These are phyloP conservation scores for Candida taoyuanica DNA, from an alignment of 805 yeast species.

Conservation along the genomic window DNA sequence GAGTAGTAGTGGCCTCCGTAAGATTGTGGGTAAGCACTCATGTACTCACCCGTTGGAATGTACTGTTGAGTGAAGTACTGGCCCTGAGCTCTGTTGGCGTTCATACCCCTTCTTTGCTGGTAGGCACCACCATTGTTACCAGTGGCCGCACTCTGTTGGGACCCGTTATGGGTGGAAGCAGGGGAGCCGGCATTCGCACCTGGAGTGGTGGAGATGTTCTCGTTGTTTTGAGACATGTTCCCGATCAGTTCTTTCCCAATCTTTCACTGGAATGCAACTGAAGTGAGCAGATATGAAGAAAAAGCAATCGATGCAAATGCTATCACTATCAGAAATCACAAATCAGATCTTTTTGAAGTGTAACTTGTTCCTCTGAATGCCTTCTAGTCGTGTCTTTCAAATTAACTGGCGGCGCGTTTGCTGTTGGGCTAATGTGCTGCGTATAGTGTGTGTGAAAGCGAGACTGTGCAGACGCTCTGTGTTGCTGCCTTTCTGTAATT, in stretches of 20 bases:
- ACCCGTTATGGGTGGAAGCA: neutral
- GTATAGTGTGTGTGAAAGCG: neutral
- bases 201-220: constrained; percentile 2
- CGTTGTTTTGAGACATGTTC: constrained; percentile 6
- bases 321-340: no score
- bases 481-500: no score
- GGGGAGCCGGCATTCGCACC: constrained; percentile 1
- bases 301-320: no score
- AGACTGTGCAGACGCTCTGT: no score
- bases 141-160: constrained; percentile 2
- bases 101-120: constrained; percentile 14
- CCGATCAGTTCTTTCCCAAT: no score
- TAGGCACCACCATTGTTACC: neutral
- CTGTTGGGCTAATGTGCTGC: neutral
- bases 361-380: no score
- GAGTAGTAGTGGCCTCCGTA: constrained; percentile 3
- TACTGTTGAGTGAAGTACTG: neutral
- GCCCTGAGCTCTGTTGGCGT: constrained; percentile 11
- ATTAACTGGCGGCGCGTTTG: constrained; percentile 7
- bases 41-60: constrained; percentile 6
- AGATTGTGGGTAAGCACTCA: constrained; percentile 10
- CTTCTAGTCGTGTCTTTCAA: no score
- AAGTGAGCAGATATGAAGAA: no score
- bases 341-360: no score
- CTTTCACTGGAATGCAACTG: no score